Base-by-base conservation (phyloP, 2,329 filamentous ascomycete species). In the Stemphylium lycopersici region DNA sequence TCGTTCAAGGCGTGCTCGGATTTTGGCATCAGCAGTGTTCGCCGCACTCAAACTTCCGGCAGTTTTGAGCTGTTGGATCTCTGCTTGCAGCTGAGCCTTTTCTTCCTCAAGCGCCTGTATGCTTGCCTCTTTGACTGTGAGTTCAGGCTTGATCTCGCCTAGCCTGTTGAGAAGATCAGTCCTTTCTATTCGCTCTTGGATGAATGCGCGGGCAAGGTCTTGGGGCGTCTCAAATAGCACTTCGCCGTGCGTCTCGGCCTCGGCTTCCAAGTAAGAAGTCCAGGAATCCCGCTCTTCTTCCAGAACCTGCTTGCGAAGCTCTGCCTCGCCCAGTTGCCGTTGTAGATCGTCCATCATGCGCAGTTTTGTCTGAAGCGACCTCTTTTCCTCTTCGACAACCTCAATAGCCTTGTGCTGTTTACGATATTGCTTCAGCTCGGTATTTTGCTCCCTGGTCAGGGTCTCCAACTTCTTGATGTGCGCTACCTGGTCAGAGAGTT, bases 311-410 rank as follows among this genome's bases (percentile, higher is more conserved):
- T 90, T 88, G 68, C 96, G 92, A 34, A 96, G 82, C 58, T 90
- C 85, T 16, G 89, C 85, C 71, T 96, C 93, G 8, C 85, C 83
- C 11, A 98, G 80, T 69, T 97, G 90, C 24, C 84, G 81, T 67
- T 95, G 87, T 8, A 96, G 69, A 11, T 85, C 81, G 52, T 90
- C 86, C 74, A 93, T 88, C 33, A 89, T 81, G 56, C 91, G 87
- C 1, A 99, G 74, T 68, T 87, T 91, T 29, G 87, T 86, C 73
- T 95, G 89, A 18, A 99, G 78, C 0, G 87, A 85, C 58, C 90
- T 83, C 80, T 98, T 98, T 78, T 99, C 92, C 73, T 99, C 95
- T 71, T 99, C 92, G 0, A 98, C 90, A 2, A 99, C 85, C 69
- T 96, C 91, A 1, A 96, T 88, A n/a, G 90, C 91, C 76, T 90